Base-by-base conservation (phyloP, 176 grass and related monocot species). In the Paspalum notatum region DNA sequence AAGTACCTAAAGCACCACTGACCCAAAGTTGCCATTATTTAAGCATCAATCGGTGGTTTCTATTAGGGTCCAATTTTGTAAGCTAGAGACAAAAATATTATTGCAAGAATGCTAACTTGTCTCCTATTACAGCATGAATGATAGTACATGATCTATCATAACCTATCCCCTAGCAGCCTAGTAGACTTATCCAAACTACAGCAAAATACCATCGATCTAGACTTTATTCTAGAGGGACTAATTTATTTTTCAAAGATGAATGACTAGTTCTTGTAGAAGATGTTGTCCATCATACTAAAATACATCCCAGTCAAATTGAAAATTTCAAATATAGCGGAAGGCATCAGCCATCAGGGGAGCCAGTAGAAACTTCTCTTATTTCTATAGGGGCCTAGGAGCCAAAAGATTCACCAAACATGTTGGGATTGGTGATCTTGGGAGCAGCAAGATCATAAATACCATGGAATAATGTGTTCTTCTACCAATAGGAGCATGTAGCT, bases 371-470 rank as follows among this genome's bases (percentile, higher is more conserved):
- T 76, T 60, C 74, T 48, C 16, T 45, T 60, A 71, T 17, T 40
- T 50, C 26, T 48, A 3, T 12, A 64, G 40, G 22, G 25, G 69
- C 14, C 68, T 62, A 39, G 66, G 22, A 47, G 26, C 47, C 63
- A 56, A 82, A 82, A 42, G 71, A 54, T 77, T 65, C 77, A 77
- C 48, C 62, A 32, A 76, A 81, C 63, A 4, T 83, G 66, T 85
- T 81, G 82, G 87, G 57, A 81, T 81, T 77, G 54, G 64, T 17
- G 47, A 85, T 76, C 56, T 89, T 71, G 87, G 87, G 71, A 85
- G 82, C 24, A 85, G 64, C 65, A 81, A 76, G 20, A 71, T 63
- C 71, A 65, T 89, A 81, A 85, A 85, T 85, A 77, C 16, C 47
- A 42, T 38, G 52, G 77, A 41, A 70, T 12, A 21, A 67, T 76